Evolutionary conservation across 192 early-diverging fungal species (phyloP), one percentile per base, ranked within the genome.

Genomic region (Linnemannia elongata): DNA sequence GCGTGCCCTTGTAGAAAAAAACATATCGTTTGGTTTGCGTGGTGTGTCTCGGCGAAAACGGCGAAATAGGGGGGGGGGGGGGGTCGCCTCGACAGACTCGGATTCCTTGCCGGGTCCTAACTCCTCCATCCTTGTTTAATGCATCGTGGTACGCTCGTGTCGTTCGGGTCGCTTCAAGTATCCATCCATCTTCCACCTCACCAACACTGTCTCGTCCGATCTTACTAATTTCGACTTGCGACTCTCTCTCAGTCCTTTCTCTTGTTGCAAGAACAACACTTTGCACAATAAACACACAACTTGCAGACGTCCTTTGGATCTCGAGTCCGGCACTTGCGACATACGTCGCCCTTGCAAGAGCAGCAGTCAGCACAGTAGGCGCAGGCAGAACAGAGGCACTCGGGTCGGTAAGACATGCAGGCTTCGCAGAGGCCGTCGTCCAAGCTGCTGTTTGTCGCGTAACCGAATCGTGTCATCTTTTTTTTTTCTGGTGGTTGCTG

Each of bases 351-450:
- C 39, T 74, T 76, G 33, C 74, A 75, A 0, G 22, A 47, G 42
- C 74, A 82, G 55, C 78, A 79, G n/a, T 38, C 13, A 0, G 13
- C 12, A 35, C 78, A 79, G 27, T 79, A 79, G 3, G 71, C 78
- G 39, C 78, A 79, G 24, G 44, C 39, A 17, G 52, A 6, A 30
- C 78, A 81, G 30, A 81, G 72, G 12, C 75, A 63, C 12, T 75
- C 79, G n/a, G 79, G 73, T n/a, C 60, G 63, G 39, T 73, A 73
- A 4, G 70, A 44, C 78, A 72, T 73, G 27, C 78, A 79, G 2
- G 33, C 63, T 41, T 79, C 78, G 71, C 78, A 79, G 30, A 79
- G 78, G 13, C 78, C 78, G 35, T 72, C 78, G 3, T 45, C 78
- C 30, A 55, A 39, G 35, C 45, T 66, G 30, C 42, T 52, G 3